phyloP scores from a whole-genome alignment of 2,329 filamentous ascomycete species.

The Plectosphaerella sp. region DNA sequence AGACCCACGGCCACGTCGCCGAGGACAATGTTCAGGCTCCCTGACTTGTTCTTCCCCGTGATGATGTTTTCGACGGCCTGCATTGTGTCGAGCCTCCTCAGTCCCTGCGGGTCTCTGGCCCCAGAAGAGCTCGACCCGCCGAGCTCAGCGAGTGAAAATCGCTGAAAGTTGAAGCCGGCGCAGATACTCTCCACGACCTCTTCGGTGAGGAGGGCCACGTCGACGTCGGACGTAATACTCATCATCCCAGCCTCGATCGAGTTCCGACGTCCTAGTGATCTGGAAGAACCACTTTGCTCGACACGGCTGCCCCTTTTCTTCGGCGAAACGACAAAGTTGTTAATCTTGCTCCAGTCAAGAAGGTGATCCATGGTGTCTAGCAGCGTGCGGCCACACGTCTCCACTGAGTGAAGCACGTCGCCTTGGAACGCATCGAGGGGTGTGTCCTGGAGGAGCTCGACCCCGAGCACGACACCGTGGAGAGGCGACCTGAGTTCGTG shows the following conservation, averaged over 20 bases:
- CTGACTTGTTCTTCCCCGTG: background rate
- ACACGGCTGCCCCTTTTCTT: conserved; percentile 3
- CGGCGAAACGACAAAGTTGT: conserved; percentile 19
- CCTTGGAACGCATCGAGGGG: conserved; percentile 35
- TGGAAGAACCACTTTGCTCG: background rate
- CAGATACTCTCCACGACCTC: conserved; percentile 33
- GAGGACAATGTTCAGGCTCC: conserved; percentile 2
- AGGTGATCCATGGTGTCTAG: conserved; percentile 46
- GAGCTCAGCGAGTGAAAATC: conserved; percentile 6
- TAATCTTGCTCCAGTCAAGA: conserved; percentile 37
- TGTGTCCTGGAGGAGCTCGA: conserved; percentile 50
- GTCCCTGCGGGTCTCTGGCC: background rate
- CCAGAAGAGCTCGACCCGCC: background rate
- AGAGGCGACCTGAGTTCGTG: conserved; percentile 59
- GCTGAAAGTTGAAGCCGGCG: conserved; percentile 29
- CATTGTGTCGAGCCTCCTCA: conserved; percentile 10
- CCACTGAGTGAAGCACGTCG: conserved; percentile 37
- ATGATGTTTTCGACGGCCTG: conserved; percentile 11
- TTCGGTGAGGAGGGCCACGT: conserved; percentile 26
- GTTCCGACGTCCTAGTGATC: background rate
- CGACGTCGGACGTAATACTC: conserved; percentile 18
- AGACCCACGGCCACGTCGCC: conserved; percentile 38
- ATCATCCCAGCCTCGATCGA: conserved; percentile 14
- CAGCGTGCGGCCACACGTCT: conserved; percentile 38
- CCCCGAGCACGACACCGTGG: conserved; percentile 53